These are phyloP conservation scores for Sarcodon aspratus DNA, from an alignment of 768 basidiomycete genomes.

Conservation along the genomic window DNA sequence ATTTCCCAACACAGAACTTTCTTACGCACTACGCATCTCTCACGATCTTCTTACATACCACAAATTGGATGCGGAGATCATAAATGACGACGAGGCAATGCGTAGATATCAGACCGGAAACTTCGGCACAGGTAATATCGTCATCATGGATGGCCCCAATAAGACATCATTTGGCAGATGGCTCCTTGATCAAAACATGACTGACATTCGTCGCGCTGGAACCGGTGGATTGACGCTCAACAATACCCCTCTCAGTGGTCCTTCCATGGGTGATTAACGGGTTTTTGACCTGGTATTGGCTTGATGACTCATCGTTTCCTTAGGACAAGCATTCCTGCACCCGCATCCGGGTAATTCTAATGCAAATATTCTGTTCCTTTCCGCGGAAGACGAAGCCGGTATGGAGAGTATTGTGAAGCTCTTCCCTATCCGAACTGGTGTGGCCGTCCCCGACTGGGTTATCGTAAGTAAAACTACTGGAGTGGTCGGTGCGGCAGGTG, in stretches of 20 bases:
- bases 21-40: constrained; percentile 53
- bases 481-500: constrained; percentile 54
- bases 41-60: constrained; percentile 61
- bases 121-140: constrained; percentile 36
- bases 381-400: constrained; percentile 41
- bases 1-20: constrained; percentile 22
- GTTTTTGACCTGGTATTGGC: constrained; percentile 1
- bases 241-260: too few relatives aligned
- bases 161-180: constrained; percentile 11
- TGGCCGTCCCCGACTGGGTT: constrained; percentile 70
- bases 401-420: constrained; percentile 60
- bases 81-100: constrained; percentile 28
- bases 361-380: constrained; percentile 41
- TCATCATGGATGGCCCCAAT: constrained; percentile 38
- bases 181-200: constrained; percentile 6
- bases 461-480: constrained; percentile 45
- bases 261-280: too few relatives aligned
- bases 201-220: constrained; percentile 6
- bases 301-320: constrained; percentile 2
- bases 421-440: constrained; percentile 81
- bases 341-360: constrained; percentile 37
- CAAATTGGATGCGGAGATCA: constrained; percentile 54
- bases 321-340: constrained; percentile 52
- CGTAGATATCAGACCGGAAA: constrained; percentile 7
- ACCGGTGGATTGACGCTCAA: too few relatives aligned